Base-by-base conservation (phyloP, 108 stramenopile species). In the Nannochloropsis gaditana region DNA sequence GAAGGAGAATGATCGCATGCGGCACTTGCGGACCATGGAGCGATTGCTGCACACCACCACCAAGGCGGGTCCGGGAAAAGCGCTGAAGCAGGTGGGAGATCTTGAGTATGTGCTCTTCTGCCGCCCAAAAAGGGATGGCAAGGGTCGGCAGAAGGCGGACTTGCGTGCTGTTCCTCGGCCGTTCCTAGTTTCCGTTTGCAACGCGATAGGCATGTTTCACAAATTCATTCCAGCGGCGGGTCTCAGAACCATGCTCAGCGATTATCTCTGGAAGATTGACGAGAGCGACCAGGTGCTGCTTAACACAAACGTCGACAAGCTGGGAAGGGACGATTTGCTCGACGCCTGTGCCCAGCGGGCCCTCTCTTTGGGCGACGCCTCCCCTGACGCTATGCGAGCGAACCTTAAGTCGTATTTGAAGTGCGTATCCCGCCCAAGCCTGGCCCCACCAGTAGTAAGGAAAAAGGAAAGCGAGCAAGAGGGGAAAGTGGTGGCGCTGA, bases 141-240 rank as follows among this genome's bases (percentile, higher is more conserved):
- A 73, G 59, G 59, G 59, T n/a, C 59, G 59, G 59, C 59, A 15
- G 5, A 73, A 73, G 59, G 59, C 59, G 59, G 59, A 73, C 59
- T 73, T 73, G n/a, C 15, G 59, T 15, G 59, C 19, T 15, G 59
- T 73, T 15, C 59, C 59, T 15, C 59, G 59, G 15, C 59, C 59
- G 1, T 73, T 73, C n/a, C n/a, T 73, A n/a, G 59, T 73, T 15
- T n/a, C 19, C n/a, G 59, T 73, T 15, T 73, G 59, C n/a, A 73
- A 73, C 59, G 59, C 59, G 4, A 73, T 73, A n/a, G 59, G 59
- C 19, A 73, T 73, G 59, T 73, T 73, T n/a, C 15, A 73, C n/a
- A 73, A 73, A 73, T 73, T 73, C n/a, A 73, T 73, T n/a, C 59
- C 59, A n/a, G 59, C 59, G 59, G 59, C 59, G 59, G 59, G 19